phyloP scores from a whole-genome alignment of 768 basidiomycete species.

The Suillus placidus region DNA sequence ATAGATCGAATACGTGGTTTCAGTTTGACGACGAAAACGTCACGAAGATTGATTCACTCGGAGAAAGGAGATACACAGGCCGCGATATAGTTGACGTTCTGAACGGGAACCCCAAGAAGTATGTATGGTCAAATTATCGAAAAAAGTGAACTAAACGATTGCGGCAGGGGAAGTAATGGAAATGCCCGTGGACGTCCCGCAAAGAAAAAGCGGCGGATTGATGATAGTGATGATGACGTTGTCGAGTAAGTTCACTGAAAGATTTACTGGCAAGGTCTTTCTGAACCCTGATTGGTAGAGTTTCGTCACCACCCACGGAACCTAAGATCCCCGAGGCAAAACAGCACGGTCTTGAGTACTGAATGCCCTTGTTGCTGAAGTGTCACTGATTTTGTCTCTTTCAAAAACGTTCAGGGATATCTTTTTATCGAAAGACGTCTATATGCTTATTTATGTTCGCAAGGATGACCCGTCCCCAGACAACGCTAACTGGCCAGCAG shows the following conservation, averaged over 20 bases:
- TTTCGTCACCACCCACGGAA: constrained; percentile 19
- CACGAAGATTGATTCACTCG: constrained; percentile 58
- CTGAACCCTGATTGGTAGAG: constrained; percentile 21
- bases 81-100: constrained; percentile 35
- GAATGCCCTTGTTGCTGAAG: constrained; percentile 56
- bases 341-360: constrained; percentile 6
- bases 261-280: constrained; percentile 16
- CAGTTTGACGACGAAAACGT: constrained; percentile 92
- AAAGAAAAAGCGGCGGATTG: constrained; percentile 56
- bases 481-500: constrained; percentile 17
- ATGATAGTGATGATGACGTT: constrained; percentile 61
- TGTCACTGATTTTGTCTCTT: constrained; percentile 40
- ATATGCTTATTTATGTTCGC: constrained; percentile 91
- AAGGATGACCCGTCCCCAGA: constrained; percentile 29
- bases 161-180: constrained; percentile 27
- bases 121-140: constrained; percentile 19
- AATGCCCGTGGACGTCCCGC: constrained; percentile 43
- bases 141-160: constrained; percentile 4
- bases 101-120: constrained; percentile 33
- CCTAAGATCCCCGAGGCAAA: constrained; percentile 20
- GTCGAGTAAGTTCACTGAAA: constrained; percentile 29
- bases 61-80: constrained; percentile 42
- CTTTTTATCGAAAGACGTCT: constrained; percentile 79
- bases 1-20: constrained; percentile 77
- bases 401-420: constrained; percentile 44